A percentile compares a stretch with the other conserved stretches of the same genome.
phyloP scores from a whole-genome alignment of 805 yeast genomes.

The Yarrowia phangngaensis region DNA sequence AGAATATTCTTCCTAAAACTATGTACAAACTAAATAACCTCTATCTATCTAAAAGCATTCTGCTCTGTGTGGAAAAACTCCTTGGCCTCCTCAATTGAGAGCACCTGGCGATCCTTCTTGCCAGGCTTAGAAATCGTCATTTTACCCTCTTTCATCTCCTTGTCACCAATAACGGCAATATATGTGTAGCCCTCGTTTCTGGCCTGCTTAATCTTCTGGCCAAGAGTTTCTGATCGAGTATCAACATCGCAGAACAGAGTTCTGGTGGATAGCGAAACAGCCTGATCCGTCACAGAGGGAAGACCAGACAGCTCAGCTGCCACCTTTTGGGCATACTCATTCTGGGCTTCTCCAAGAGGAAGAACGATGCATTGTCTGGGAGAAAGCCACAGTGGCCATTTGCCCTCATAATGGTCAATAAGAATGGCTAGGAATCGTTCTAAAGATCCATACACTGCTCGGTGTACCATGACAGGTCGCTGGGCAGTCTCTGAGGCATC shows the following conservation, averaged over 20 bases:
- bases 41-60: conserved; percentile 11
- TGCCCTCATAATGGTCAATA: conserved; percentile 84
- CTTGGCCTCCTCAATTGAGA: conserved; percentile 5
- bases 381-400: conserved; percentile 97
- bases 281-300: conserved; percentile 37
- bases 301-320: conserved; percentile 43
- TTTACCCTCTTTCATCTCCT: conserved; percentile 59
- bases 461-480: conserved; percentile 88
- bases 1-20: too few species aligned
- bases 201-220: conserved; percentile 76
- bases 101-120: conserved; percentile 1
- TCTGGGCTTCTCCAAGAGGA: conserved; percentile 61
- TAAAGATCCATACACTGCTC: conserved; percentile 92
- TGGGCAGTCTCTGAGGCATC: neutral
- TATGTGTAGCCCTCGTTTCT: conserved; percentile 69
- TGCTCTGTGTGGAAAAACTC: conserved; percentile 14
- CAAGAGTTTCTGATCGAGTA: conserved; percentile 69
- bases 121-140: conserved; percentile 48
- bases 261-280: conserved; percentile 55
- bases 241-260: conserved; percentile 76
- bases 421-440: conserved; percentile 89
- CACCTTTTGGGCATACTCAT: conserved; percentile 51
- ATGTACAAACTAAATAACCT: conserved; percentile 13
- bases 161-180: conserved; percentile 82
- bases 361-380: conserved; percentile 85